phyloP scores from a whole-genome alignment of 164 flowering plant species.

The Berberis thunbergii region DNA sequence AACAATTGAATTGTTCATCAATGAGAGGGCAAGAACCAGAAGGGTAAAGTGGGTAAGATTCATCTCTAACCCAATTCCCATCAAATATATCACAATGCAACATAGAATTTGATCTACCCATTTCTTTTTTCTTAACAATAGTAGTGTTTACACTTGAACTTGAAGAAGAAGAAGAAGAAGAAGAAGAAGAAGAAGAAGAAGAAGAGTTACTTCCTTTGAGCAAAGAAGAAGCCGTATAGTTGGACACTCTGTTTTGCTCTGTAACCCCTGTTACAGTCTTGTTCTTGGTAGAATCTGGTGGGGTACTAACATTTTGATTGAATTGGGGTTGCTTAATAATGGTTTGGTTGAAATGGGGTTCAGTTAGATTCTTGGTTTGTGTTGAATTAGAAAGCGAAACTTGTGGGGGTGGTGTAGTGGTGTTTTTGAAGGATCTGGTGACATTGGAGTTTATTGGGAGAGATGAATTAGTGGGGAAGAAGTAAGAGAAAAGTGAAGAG shows the following conservation, averaged over 20 bases:
- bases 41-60: conserved; percentile 55
- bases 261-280: not conserved
- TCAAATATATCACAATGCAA: conserved; percentile 61
- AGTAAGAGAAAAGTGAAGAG: conserved; percentile 42
- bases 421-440: conserved; percentile 21
- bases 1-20: conserved; percentile 67
- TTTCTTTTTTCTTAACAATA: not conserved
- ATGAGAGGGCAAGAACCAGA: conserved; percentile 66
- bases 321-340: not conserved
- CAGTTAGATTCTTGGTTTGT: not conserved
- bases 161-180: not conserved
- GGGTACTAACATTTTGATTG: conserved; percentile 1
- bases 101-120: conserved; percentile 26
- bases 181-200: too few species aligned
- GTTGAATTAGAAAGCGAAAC: not conserved
- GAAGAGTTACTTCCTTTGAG: conserved; percentile 23
- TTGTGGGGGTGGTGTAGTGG: not conserved
- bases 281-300: not conserved
- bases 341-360: not conserved
- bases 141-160: not conserved
- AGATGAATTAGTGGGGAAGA: conserved; percentile 38
- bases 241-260: conserved; percentile 17
- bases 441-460: conserved; percentile 3
- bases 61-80: conserved; percentile 82
- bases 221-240: conserved; percentile 37